Conservation (phyloP, 345 rosid species). For the Pistacia atlantica region DNA sequence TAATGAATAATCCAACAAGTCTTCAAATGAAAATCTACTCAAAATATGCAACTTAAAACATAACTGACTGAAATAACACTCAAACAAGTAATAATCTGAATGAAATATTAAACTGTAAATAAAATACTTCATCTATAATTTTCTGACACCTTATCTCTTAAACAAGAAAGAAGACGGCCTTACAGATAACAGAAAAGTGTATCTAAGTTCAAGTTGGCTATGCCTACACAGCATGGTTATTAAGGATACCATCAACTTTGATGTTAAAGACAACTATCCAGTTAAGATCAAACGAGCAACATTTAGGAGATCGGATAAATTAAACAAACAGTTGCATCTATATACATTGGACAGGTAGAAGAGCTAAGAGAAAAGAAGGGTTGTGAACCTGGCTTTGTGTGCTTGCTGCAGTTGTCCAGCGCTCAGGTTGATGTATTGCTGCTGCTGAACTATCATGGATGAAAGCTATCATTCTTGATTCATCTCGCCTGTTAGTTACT, state of each 20-base stretch:
- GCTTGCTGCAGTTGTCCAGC: constrained; percentile 45
- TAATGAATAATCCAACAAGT: too few species aligned
- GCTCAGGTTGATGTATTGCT: constrained; percentile 29
- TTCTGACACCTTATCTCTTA: too few species aligned
- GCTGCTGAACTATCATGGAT: constrained; percentile 34
- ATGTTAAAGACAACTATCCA: background rate
- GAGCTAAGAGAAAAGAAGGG: constrained; percentile 8
- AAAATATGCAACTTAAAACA: too few species aligned
- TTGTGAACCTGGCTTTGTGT: constrained; percentile 47
- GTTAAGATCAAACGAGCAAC: background rate
- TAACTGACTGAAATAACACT: too few species aligned
- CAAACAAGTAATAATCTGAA: too few species aligned
- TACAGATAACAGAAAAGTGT: too few species aligned
- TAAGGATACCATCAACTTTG: background rate
- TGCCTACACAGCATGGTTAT: too few species aligned
- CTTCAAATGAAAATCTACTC: too few species aligned
- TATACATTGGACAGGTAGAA: background rate
- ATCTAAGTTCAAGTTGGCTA: too few species aligned
- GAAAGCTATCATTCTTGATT: constrained; percentile 44
- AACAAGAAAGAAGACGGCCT: too few species aligned
- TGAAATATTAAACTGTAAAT: too few species aligned
- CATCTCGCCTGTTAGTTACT: constrained; percentile 31
- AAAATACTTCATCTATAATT: too few species aligned
- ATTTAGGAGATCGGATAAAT: background rate
- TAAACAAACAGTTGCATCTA: background rate